phyloP scores from a whole-genome alignment of 179 eudicot genomes.

The Vitellaria paradoxa region DNA sequence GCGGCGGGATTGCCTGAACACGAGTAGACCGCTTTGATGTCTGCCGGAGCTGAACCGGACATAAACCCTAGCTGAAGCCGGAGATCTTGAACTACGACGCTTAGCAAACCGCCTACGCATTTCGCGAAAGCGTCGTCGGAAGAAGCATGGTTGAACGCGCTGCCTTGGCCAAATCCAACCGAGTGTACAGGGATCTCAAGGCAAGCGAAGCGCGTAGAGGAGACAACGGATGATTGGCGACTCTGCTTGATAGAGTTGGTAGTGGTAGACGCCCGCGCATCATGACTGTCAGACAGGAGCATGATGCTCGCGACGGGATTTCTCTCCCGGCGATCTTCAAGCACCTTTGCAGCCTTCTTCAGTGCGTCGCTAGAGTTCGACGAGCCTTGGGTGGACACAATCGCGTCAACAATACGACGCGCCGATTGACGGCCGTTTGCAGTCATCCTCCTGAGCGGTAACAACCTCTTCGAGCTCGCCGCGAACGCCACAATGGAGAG shows the following conservation, averaged over 20 bases:
- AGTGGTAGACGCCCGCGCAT: not conserved
- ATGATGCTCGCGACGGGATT: slow-evolving; percentile 65
- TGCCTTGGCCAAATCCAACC: slow-evolving; percentile 18
- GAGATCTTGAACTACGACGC: slow-evolving; percentile 63
- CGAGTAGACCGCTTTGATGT: slow-evolving; percentile 64
- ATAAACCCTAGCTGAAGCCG: slow-evolving; percentile 50
- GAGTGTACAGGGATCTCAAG: slow-evolving; percentile 56
- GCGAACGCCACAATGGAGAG: slow-evolving; percentile 72
- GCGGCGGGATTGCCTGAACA: slow-evolving; percentile 36
- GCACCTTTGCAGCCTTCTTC: slow-evolving; percentile 56
- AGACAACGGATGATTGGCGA: slow-evolving; percentile 16
- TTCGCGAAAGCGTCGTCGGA: slow-evolving; percentile 38
- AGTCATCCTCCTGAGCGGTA: slow-evolving; percentile 68
- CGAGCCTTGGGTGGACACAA: slow-evolving; percentile 38
- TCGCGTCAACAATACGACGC: slow-evolving; percentile 50
- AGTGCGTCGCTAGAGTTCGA: slow-evolving; percentile 44
- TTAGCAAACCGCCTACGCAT: slow-evolving; percentile 48
- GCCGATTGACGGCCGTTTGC: slow-evolving; percentile 50
- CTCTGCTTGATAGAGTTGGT: slow-evolving; percentile 8
- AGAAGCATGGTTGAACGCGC: slow-evolving; percentile 17
- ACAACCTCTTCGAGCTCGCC: slow-evolving; percentile 46
- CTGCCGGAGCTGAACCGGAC: slow-evolving; percentile 59
- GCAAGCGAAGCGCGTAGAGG: slow-evolving; percentile 43
- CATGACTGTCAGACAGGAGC: slow-evolving; percentile 53
- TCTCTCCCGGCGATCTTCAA: slow-evolving; percentile 68